phyloP scores from a whole-genome alignment of 2,329 filamentous ascomycete species.

The Ophiostoma quercus region DNA sequence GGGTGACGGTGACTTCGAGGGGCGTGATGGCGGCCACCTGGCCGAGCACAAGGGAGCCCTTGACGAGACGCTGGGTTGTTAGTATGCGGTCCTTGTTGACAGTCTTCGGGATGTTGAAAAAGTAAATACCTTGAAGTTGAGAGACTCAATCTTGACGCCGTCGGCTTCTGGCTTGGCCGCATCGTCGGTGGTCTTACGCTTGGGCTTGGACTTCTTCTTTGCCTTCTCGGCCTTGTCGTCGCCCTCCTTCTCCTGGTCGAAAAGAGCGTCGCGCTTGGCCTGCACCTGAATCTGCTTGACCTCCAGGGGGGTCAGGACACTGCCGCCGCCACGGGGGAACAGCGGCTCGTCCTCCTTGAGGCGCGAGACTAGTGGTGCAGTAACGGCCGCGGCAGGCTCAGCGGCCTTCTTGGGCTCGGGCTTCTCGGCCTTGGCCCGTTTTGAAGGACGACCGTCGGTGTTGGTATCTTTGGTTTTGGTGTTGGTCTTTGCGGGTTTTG shows the following conservation, averaged over 20 bases:
- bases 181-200: constrained; percentile 40
- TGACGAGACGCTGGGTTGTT: constrained; percentile 62
- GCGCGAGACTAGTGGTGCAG: constrained; percentile 39
- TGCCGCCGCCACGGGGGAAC: constrained; percentile 89
- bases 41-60: constrained; percentile 82
- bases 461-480: constrained; percentile 17
- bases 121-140: constrained; percentile 73
- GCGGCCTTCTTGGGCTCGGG: constrained; percentile 6
- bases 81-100: background rate
- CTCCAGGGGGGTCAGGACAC: constrained; percentile 84
- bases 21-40: constrained; percentile 77
- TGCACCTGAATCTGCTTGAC: constrained; percentile 95
- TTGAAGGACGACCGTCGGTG: constrained; percentile 24
- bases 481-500: constrained; percentile 20
- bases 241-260: constrained; percentile 67
- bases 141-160: constrained; percentile 69
- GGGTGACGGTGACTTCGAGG: constrained; percentile 70
- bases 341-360: constrained; percentile 75
- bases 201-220: constrained; percentile 54
- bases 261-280: constrained; percentile 84
- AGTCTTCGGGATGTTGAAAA: constrained; percentile 24
- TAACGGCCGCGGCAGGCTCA: constrained; percentile 23
- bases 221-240: constrained; percentile 41
- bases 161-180: constrained; percentile 48
- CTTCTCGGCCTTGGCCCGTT: constrained; percentile 25